Evolutionary conservation across 257 asterid species (phyloP).

Genomic region (Penstemon eatonii): DNA sequence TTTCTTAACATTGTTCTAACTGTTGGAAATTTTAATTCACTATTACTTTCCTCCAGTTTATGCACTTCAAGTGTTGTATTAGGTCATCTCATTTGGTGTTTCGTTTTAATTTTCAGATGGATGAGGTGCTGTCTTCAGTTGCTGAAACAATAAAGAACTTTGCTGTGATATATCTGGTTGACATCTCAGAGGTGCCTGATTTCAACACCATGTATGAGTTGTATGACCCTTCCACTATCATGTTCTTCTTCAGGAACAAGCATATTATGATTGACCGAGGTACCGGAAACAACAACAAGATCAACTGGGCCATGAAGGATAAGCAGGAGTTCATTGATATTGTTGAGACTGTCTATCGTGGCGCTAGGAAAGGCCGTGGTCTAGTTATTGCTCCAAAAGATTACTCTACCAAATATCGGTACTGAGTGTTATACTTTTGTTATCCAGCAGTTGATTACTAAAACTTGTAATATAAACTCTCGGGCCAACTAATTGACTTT

Average conservation of each 20-base stretch:
- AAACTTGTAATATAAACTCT: no score
- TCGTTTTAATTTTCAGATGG: slow-evolving; percentile 60
- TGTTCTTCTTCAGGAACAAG: slow-evolving; percentile 98
- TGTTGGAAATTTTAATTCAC: not conserved
- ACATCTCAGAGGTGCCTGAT: slow-evolving; percentile 87
- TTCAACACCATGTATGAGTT: slow-evolving; percentile 95
- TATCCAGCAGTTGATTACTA: not conserved
- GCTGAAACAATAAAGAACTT: slow-evolving; percentile 88
- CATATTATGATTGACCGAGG: slow-evolving; percentile 98
- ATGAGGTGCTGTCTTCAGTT: slow-evolving; percentile 79
- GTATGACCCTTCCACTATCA: slow-evolving; percentile 86
- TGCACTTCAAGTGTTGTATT: not conserved
- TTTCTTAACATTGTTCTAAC: not conserved
- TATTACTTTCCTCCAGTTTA: not conserved
- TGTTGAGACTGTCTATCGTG: slow-evolving; percentile 92
- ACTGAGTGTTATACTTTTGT: slow-evolving; percentile 28
- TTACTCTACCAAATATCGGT: slow-evolving; percentile 95
- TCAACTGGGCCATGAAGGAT: slow-evolving; percentile 97
- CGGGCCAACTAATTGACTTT: not conserved
- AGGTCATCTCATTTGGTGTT: slow-evolving; percentile 6
- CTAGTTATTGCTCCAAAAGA: slow-evolving; percentile 97
- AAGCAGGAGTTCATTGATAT: slow-evolving; percentile 96
- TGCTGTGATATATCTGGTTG: slow-evolving; percentile 83
- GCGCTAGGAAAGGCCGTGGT: slow-evolving; percentile 97
- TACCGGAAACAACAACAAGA: slow-evolving; percentile 94